These are phyloP conservation scores for Coemansia sp. DNA, from an alignment of 192 early-diverging fungal genomes.

Conservation along the genomic window DNA sequence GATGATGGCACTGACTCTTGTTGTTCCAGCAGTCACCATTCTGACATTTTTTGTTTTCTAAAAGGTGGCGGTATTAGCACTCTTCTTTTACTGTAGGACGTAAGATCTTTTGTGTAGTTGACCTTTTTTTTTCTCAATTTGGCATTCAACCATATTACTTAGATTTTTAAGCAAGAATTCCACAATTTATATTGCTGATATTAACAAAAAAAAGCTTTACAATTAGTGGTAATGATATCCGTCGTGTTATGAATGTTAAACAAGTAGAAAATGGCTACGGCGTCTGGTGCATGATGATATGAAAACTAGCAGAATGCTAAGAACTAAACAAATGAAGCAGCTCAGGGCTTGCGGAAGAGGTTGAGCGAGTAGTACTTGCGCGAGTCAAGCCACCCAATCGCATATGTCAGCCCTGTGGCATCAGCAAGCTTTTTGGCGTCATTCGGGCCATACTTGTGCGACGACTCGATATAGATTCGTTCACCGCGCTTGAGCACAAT, in stretches of 20 bases:
- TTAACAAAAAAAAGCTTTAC: too few species aligned
- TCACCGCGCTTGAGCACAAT: constrained; percentile 70
- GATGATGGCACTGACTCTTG: neutral
- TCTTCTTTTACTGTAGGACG: too few species aligned
- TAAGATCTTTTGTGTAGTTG: too few species aligned
- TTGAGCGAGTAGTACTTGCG: constrained; percentile 60
- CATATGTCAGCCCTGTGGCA: constrained; percentile 46
- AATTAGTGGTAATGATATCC: neutral
- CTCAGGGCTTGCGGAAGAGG: constrained; percentile 56
- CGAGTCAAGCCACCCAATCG: constrained; percentile 58
- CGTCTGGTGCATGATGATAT: neutral
- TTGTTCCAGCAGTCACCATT: neutral
- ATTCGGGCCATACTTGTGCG: constrained; percentile 74
- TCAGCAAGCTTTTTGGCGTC: constrained; percentile 61
- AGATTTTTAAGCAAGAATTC: neutral
- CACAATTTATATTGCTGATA: too few species aligned
- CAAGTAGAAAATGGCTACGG: too few species aligned
- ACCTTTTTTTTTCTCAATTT: neutral
- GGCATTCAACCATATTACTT: neutral
- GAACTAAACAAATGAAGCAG: neutral
- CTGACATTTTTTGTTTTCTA: neutral
- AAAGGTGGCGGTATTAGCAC: neutral
- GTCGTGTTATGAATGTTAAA: too few species aligned
- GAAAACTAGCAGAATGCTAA: neutral
- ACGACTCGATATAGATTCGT: constrained; percentile 86